Percentiles rank a stretch among this genome's conserved stretches.
These are phyloP conservation scores for Ophiostoma populinum DNA, from an alignment of 2,329 filamentous ascomycete species.

Conservation along the genomic window DNA sequence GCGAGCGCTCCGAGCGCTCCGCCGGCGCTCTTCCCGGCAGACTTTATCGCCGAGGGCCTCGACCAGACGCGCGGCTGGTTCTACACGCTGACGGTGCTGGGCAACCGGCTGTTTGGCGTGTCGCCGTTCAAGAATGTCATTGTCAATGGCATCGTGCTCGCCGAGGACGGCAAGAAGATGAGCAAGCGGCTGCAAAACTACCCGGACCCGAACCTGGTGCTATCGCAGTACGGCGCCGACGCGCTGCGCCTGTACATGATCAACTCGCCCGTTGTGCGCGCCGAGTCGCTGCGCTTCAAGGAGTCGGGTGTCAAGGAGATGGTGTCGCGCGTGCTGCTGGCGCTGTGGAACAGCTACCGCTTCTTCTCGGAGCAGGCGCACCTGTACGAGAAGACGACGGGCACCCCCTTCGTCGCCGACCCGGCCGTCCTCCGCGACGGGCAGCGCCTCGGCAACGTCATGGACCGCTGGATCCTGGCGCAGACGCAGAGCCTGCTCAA, in stretches of 20 bases:
- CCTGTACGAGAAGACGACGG: slow-evolving; percentile 70
- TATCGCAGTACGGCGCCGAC: slow-evolving; percentile 80
- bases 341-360: slow-evolving; percentile 92
- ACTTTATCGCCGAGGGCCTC: slow-evolving; percentile 35
- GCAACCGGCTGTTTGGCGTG: slow-evolving; percentile 49
- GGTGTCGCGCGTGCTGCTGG: slow-evolving; percentile 75
- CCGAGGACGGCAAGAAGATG: slow-evolving; percentile 80
- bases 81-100: slow-evolving; percentile 78
- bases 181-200: slow-evolving; percentile 95
- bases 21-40: slow-evolving; percentile 26
- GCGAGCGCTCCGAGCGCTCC: background rate
- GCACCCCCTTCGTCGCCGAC: slow-evolving; percentile 63
- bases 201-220: slow-evolving; percentile 68
- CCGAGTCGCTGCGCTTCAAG: slow-evolving; percentile 80
- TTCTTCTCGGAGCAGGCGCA: slow-evolving; percentile 85
- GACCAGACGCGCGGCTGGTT: slow-evolving; percentile 94
- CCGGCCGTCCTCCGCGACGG: slow-evolving; percentile 29
- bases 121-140: slow-evolving; percentile 63
- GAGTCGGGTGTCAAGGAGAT: slow-evolving; percentile 89
- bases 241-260: slow-evolving; percentile 89
- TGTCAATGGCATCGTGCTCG: slow-evolving; percentile 36
- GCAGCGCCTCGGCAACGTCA: slow-evolving; percentile 49
- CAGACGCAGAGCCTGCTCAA: slow-evolving; percentile 80
- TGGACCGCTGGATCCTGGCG: slow-evolving; percentile 91
- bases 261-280: slow-evolving; percentile 87